These are phyloP conservation scores for Paxillus involutus DNA, from an alignment of 768 basidiomycete genomes.

Conservation along the genomic window DNA sequence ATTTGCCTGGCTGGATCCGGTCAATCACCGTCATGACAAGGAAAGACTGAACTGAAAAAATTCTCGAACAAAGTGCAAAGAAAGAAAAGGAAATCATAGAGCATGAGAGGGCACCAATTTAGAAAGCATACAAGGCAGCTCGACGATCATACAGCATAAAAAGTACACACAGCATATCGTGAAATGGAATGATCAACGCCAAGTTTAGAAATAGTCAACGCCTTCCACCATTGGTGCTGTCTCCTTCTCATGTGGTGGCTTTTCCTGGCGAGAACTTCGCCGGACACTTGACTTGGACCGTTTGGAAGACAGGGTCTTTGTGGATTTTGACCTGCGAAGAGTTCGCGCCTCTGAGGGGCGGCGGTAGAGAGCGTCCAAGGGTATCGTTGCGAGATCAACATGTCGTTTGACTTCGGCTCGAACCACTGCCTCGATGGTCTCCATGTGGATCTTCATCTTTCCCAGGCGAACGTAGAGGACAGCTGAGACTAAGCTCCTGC, in stretches of 20 bases:
- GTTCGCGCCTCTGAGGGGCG: conserved; percentile 7
- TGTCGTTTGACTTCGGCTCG: conserved; percentile 35
- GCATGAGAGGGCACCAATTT: not conserved
- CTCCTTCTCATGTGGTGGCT: not conserved
- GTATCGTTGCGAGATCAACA: conserved; percentile 24
- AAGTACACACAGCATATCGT: conserved; percentile 16
- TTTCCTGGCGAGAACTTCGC: not conserved
- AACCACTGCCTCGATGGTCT: conserved; percentile 36
- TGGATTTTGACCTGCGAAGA: conserved; percentile 2
- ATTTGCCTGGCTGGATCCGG: not conserved
- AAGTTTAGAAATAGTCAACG: conserved; percentile 34
- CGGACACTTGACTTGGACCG: conserved; percentile 8
- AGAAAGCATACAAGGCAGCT: too few relatives aligned
- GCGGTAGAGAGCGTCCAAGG: conserved; percentile 18
- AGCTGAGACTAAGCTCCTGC: conserved; percentile 31
- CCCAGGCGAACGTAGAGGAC: conserved; percentile 35
- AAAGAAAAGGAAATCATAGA: not conserved
- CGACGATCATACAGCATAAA: not conserved
- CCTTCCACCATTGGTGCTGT: conserved; percentile 26
- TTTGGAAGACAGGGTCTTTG: not conserved
- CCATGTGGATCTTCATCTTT: conserved; percentile 38
- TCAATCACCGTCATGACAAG: not conserved
- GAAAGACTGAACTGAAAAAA: not conserved
- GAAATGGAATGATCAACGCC: not conserved
- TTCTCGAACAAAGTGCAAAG: not conserved